Base-by-base conservation (phyloP, 805 yeast genomes). In the Kluyveromyces wickerhamii region DNA sequence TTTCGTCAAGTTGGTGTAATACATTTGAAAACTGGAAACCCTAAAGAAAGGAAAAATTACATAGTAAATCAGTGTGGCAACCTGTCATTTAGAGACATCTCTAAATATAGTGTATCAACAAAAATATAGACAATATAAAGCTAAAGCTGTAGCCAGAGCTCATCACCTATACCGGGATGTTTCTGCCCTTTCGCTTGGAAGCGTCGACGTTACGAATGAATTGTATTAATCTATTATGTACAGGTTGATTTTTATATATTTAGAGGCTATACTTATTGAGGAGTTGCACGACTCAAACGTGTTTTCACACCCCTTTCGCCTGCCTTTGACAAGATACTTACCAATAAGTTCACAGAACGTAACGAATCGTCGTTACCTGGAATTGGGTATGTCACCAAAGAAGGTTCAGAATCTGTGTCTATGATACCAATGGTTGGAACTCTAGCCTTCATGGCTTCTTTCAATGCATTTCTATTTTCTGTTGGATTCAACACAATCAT, bases 311-410 rank as follows among this genome's bases (percentile, higher is more conserved):
- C 98, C 32, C 67, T 69, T 55, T 81, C 78, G 19, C 92, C 97
- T 11, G 96, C 88, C 52, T 72, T 79, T 15, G 92, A 78, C 41
- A 92, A 67, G 13, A 88, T 78, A 39, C 97, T 96, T 36, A 77
- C 64, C 47, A 92, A 71, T 44, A 92, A 66, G 43, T 84, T 79
- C 7, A 81, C 76, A 6, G 94, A 73, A 58, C 98, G 74, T 39
- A 76, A 63, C 6, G 94, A 80, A 57, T 88, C 96, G 57, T 92
- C 97, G 56, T 92, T 92, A 43, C 94, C 94, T 12, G 97, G 97
- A 45, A 92, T 83, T 34, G 97, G 94, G 54, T 92, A 92, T 2
- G 96, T 86, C 35, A 89, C 83, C 47, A 81, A 63, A 11, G 83
- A 73, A 7, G 96, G 94, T 54, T 92, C 96, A 56, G 82, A 77